Evolutionary conservation across 345 rosid species (phyloP).

Genomic region (Gossypioides kirkii): DNA sequence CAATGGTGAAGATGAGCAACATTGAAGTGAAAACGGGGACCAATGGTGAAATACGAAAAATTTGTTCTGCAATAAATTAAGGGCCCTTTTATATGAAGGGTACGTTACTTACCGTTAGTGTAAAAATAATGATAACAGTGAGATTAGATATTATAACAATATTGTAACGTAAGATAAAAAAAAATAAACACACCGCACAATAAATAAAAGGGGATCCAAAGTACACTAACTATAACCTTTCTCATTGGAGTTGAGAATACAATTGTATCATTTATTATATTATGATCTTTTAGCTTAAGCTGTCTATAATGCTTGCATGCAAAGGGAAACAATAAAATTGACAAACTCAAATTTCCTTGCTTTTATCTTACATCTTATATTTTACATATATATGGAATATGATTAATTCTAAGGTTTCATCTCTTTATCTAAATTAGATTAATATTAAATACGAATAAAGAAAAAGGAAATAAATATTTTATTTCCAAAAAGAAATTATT

Average conservation of each 20-base stretch:
- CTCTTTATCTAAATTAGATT: no score
- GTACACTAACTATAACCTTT: no score
- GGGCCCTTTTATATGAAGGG: no score
- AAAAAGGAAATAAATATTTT: no score
- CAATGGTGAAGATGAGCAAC: constrained; percentile 13
- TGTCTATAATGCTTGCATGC: background rate
- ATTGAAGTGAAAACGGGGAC: background rate
- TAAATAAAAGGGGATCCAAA: no score
- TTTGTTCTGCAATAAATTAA: background rate
- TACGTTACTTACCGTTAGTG: no score
- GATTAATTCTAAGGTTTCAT: background rate
- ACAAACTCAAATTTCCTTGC: background rate
- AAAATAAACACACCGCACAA: no score
- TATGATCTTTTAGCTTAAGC: background rate
- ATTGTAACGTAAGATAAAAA: no score
- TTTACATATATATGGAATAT: background rate
- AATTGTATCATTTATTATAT: background rate
- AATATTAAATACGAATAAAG: no score
- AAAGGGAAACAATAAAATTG: background rate
- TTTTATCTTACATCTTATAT: background rate
- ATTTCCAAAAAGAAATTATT: no score
- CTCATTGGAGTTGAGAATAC: background rate
- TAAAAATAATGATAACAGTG: no score
- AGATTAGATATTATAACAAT: no score
- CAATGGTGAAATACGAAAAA: background rate